Evolutionary conservation across 192 early-diverging fungal genomes (phyloP).

Genomic region (Umbelopsis vinacea): DNA sequence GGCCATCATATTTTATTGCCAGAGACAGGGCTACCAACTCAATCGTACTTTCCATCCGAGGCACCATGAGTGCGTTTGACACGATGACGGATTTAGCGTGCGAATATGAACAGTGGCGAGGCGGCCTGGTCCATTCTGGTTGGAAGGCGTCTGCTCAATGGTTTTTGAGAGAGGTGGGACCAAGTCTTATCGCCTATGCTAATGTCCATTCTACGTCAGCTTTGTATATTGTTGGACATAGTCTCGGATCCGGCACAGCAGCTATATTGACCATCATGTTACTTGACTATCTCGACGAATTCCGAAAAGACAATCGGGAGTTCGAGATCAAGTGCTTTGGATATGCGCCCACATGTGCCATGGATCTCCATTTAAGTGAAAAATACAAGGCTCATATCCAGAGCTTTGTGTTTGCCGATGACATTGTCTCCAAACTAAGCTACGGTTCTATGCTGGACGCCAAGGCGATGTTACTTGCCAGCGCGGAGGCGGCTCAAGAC

Average conservation of each 20-base stretch:
- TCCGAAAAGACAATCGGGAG: conserved; percentile 37
- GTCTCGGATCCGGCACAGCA: conserved; percentile 72
- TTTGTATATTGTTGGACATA: conserved; percentile 76
- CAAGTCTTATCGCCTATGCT: conserved; percentile 63
- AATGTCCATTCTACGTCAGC: conserved; percentile 51
- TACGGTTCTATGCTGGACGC: conserved; percentile 64
- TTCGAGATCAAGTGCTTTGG: conserved; percentile 53
- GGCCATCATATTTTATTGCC: conserved; percentile 73
- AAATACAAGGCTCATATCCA: conserved; percentile 54
- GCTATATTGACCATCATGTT: conserved; percentile 77
- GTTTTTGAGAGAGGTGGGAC: conserved; percentile 69
- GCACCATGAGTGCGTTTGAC: conserved; percentile 76
- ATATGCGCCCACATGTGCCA: conserved; percentile 53
- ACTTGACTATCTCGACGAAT: conserved; percentile 57
- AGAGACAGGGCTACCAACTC: conserved; percentile 64
- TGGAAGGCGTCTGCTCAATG: conserved; percentile 76
- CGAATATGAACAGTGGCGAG: conserved; percentile 78
- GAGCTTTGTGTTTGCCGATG: conserved; percentile 58
- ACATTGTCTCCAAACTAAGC: conserved; percentile 57
- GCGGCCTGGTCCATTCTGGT: conserved; percentile 76
- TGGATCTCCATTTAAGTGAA: conserved; percentile 52
- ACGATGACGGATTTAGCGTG: conserved; percentile 77
- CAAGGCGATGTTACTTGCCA: conserved; percentile 52
- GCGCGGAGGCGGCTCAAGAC: conserved; percentile 50
- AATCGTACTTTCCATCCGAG: conserved; percentile 69